Evolutionary conservation across 2,329 filamentous ascomycete species (phyloP), one percentile per base, ranked within the genome.

Genomic region (Teratosphaeria destructans): DNA sequence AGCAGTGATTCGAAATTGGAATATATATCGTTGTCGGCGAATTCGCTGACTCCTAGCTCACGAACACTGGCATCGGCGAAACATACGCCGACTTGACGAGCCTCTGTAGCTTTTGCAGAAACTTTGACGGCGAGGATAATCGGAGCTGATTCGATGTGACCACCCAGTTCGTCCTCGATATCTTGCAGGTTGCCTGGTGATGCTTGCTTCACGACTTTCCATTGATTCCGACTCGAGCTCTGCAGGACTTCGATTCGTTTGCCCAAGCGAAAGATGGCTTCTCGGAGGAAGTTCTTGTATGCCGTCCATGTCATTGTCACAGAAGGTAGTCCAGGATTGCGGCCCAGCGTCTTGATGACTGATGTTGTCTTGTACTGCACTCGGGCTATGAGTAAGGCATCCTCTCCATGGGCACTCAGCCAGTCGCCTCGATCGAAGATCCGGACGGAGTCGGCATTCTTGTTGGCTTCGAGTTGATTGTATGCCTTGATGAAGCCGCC

Each of bases 21-120:
- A 77, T 95, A 99, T 10, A 96, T 81, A 71, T 99, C 94, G 70
- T 97, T 99, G 79, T 99, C 94, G n/a, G 96, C 83, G 65, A 99
- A 99, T 72, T 99, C 95, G 78, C 90, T 96, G 58, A 99, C 91
- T 8, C 94, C 94, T 2, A 99, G 82, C 77, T 99, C 94, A 57
- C 94, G 83, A 29, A 97, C 93, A 65, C 90, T 96, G 0, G 95
- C 94, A 78, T 99, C 94, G 7, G 94, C 95, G 71, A 99, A 99
- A 75, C 94, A 97, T 5, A 99, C 93, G 8, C 94, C 94, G 0
- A 99, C 88, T 64, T 83, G 89, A 54, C 94, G 83, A 5, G 88
- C 89, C 72, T 97, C 93, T 0, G 83, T 83, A 1, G 90, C 89
- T 71, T 89, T 95, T n/a, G 90, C 85, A 0, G 89, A 88, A 27